Evolutionary conservation across 148 eudicot genomes (phyloP).

Genomic region (Talinum fruticosum): DNA sequence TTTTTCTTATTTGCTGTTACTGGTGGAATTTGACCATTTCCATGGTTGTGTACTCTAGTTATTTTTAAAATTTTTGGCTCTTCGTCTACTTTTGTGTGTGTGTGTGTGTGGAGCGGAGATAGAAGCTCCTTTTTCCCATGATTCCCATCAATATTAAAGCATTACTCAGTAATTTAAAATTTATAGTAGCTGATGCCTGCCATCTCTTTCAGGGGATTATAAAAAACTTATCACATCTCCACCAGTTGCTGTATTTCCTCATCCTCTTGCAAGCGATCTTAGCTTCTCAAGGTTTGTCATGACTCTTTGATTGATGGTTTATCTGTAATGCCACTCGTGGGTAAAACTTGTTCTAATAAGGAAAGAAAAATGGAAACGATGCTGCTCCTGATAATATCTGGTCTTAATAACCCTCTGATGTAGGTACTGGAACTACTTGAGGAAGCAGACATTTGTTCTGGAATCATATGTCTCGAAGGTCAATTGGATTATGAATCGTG

Average conservation of each 20-base stretch:
- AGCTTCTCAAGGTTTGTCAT: slow-evolving; percentile 71
- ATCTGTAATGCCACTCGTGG: neutral
- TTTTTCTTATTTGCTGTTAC: neutral
- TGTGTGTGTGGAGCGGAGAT: too few species aligned
- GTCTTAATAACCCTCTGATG: slow-evolving; percentile 5
- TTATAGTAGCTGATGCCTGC: slow-evolving; percentile 16
- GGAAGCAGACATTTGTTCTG: slow-evolving; percentile 97
- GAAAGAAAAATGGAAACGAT: neutral
- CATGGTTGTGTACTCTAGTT: neutral
- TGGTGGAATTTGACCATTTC: neutral
- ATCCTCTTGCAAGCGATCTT: slow-evolving; percentile 95
- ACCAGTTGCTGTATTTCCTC: slow-evolving; percentile 97
- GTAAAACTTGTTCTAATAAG: neutral
- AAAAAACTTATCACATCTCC: slow-evolving; percentile 89
- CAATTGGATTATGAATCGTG: slow-evolving; percentile 93
- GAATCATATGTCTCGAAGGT: slow-evolving; percentile 83
- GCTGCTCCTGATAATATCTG: neutral
- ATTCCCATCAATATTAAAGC: neutral
- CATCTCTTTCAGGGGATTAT: slow-evolving; percentile 65
- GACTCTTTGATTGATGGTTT: neutral
- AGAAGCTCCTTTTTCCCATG: neutral
- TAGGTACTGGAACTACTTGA: slow-evolving; percentile 98
- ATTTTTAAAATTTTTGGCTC: neutral
- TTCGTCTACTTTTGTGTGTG: too few species aligned
- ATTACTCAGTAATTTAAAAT: neutral